Evolutionary conservation across 148 eudicot genomes (phyloP).

Genomic region (Silene uniflora): DNA sequence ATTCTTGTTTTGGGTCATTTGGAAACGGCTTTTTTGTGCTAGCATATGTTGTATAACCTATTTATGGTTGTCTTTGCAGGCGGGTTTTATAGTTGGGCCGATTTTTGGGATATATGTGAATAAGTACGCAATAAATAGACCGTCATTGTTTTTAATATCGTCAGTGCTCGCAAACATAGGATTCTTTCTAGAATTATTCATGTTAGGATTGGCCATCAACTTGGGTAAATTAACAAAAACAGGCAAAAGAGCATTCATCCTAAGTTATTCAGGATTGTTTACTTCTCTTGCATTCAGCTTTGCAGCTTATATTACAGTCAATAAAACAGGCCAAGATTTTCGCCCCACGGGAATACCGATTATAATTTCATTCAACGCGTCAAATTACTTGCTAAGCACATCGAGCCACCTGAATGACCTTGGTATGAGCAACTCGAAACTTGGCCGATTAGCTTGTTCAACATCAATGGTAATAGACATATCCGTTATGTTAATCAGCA

Average conservation of each 20-base stretch:
- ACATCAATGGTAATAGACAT: constrained; percentile 13
- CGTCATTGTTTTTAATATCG: neutral
- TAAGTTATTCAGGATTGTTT: neutral
- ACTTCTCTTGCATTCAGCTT: neutral
- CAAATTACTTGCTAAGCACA: constrained; percentile 18
- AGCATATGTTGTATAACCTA: neutral
- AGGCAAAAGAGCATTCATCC: constrained; percentile 6
- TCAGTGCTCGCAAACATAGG: neutral
- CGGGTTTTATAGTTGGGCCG: constrained; percentile 6
- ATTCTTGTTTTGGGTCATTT: too few relatives aligned
- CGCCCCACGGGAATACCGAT: neutral
- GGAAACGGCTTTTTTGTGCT: too few relatives aligned
- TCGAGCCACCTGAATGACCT: constrained; percentile 24
- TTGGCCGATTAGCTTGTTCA: constrained; percentile 1
- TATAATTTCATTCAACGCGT: neutral
- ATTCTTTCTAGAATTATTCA: constrained; percentile 12
- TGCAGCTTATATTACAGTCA: too few relatives aligned
- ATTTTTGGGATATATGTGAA: neutral
- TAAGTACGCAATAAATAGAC: neutral
- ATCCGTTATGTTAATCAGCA: neutral
- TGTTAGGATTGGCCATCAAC: constrained; percentile 9
- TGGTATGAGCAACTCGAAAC: constrained; percentile 16
- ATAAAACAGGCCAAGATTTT: too few relatives aligned
- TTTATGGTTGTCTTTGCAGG: neutral
- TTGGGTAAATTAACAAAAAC: neutral